Evolutionary conservation across 202 grass and related monocot genomes (phyloP).

Genomic region (Setaria italica): DNA sequence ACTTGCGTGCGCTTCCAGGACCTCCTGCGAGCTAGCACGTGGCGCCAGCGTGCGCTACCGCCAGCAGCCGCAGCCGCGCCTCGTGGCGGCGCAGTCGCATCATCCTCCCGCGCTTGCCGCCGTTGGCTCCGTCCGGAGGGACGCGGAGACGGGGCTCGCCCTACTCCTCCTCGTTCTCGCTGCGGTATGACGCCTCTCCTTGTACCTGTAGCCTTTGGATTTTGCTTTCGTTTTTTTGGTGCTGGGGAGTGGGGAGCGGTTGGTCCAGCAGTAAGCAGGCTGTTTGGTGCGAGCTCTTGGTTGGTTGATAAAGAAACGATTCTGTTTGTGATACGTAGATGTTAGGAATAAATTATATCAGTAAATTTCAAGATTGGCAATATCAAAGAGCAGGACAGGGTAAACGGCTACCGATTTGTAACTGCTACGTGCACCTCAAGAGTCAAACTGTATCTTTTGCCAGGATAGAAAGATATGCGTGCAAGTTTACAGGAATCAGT

Average conservation of each 20-base stretch:
- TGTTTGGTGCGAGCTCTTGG: not conserved
- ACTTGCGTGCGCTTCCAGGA: not conserved
- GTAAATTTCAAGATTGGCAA: no score
- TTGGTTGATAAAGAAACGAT: not conserved
- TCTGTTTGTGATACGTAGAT: not conserved
- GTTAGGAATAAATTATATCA: no score
- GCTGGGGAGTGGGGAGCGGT: not conserved
- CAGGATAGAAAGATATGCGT: not conserved
- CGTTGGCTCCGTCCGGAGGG: conserved; percentile 6
- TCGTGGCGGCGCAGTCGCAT: conserved; percentile 35
- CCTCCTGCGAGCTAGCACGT: not conserved
- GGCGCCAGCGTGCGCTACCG: not conserved
- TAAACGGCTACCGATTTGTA: not conserved
- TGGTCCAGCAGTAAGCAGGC: no score
- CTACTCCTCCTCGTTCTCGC: conserved; percentile 50
- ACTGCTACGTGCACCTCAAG: not conserved
- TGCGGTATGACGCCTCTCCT: conserved; percentile 27
- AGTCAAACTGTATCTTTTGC: not conserved
- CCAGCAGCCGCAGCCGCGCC: not conserved
- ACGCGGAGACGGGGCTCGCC: conserved; percentile 48
- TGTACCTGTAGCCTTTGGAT: not conserved
- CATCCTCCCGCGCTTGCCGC: conserved; percentile 32
- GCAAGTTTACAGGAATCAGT: not conserved
- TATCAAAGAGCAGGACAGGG: not conserved
- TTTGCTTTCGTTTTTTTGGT: not conserved